These are phyloP conservation scores for Huntiella moniliformis DNA, from an alignment of 2,329 filamentous ascomycete genomes.

Conservation along the genomic window DNA sequence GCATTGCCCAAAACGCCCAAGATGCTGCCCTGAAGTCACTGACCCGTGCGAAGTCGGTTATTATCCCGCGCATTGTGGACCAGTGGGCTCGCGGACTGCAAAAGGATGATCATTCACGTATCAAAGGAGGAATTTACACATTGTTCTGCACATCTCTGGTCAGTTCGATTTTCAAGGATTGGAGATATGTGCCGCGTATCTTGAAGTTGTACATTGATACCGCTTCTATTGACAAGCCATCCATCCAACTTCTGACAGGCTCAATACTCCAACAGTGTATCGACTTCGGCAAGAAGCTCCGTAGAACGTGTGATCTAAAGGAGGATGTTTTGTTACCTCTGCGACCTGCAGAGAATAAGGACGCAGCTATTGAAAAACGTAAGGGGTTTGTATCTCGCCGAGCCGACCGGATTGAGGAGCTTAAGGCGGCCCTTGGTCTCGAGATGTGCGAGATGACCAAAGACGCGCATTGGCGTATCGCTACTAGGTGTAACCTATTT, in stretches of 20 bases:
- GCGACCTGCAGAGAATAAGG: slow-evolving; percentile 39
- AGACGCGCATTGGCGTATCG: slow-evolving; percentile 89
- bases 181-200: slow-evolving; percentile 83
- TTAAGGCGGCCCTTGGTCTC: slow-evolving; percentile 61
- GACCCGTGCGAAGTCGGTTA: slow-evolving; percentile 68
- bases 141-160: slow-evolving; percentile 74
- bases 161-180: slow-evolving; percentile 76
- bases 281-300: slow-evolving; percentile 73
- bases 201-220: slow-evolving; percentile 82
- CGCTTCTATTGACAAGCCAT: slow-evolving; percentile 78
- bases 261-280: slow-evolving; percentile 70
- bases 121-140: slow-evolving; percentile 88
- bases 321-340: slow-evolving; percentile 7
- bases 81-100: slow-evolving; percentile 63
- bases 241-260: slow-evolving; percentile 74
- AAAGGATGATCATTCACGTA: slow-evolving; percentile 66
- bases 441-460: slow-evolving; percentile 64
- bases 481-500: slow-evolving; percentile 73
- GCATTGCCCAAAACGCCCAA: slow-evolving; percentile 76
- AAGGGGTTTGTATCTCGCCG: slow-evolving; percentile 58
- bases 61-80: slow-evolving; percentile 73
- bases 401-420: slow-evolving; percentile 58
- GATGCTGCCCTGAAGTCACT: slow-evolving; percentile 88
- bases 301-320: slow-evolving; percentile 48
- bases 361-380: slow-evolving; percentile 35